phyloP scores from a whole-genome alignment of 805 yeast species.

The Wickerhamomyces pijperi region DNA sequence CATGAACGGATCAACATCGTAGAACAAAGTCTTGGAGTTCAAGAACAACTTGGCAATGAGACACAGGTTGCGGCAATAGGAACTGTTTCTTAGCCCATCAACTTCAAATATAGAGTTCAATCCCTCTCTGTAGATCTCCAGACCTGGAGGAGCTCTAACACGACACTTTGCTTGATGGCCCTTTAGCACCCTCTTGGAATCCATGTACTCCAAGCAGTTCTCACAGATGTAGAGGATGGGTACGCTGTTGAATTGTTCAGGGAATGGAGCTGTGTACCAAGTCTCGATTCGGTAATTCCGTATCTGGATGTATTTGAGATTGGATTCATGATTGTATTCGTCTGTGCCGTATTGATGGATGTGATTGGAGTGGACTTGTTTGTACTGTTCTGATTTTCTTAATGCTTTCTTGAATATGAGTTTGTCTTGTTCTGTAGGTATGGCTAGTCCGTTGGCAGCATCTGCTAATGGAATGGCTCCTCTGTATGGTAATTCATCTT shows the following conservation, averaged over 20 bases:
- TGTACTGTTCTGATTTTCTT: slow-evolving; percentile 24
- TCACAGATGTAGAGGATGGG: slow-evolving; percentile 68
- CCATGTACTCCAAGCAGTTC: slow-evolving; percentile 71
- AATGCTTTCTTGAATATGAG: slow-evolving; percentile 32
- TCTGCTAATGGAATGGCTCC: slow-evolving; percentile 53
- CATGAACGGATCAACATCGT: slow-evolving; percentile 91
- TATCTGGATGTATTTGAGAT: slow-evolving; percentile 47
- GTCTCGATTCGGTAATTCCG: slow-evolving; percentile 70
- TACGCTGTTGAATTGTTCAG: slow-evolving; percentile 65
- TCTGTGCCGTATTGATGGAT: background rate
- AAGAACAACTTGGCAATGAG: slow-evolving; percentile 79
- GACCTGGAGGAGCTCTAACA: slow-evolving; percentile 74
- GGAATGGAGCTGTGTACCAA: slow-evolving; percentile 91
- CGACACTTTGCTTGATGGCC: slow-evolving; percentile 74
- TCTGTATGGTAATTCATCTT: slow-evolving; percentile 48
- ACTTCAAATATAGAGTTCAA: slow-evolving; percentile 74
- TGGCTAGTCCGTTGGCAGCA: slow-evolving; percentile 48
- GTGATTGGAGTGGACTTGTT: background rate
- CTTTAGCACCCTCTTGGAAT: slow-evolving; percentile 49
- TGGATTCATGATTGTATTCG: slow-evolving; percentile 8
- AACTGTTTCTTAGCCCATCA: slow-evolving; percentile 76
- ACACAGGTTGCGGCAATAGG: slow-evolving; percentile 85
- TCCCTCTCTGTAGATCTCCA: slow-evolving; percentile 76
- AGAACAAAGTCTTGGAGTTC: slow-evolving; percentile 83
- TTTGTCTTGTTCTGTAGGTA: slow-evolving; percentile 45